A percentile compares a stretch with the other conserved stretches of the same genome.
These are phyloP conservation scores for Pichia sp. DNA, from an alignment of 1,139 yeast genomes.

Conservation along the genomic window DNA sequence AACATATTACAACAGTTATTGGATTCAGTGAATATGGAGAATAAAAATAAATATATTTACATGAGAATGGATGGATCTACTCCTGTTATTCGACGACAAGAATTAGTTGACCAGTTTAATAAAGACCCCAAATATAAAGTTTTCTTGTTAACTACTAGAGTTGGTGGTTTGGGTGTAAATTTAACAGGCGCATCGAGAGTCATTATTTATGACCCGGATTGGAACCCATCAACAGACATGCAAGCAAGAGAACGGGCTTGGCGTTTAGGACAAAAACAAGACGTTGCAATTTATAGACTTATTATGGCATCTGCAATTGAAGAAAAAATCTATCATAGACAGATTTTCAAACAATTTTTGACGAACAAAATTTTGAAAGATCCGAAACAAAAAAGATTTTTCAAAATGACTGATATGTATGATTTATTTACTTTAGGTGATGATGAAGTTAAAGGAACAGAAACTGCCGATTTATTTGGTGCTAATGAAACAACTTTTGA, in stretches of 20 bases:
- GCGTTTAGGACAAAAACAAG: conserved; percentile 92
- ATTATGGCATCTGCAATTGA: conserved; percentile 96
- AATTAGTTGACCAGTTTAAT: conserved; percentile 75
- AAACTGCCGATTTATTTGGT: conserved; percentile 58
- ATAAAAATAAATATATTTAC: conserved; percentile 35
- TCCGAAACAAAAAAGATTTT: conserved; percentile 89
- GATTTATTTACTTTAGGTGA: conserved; percentile 85
- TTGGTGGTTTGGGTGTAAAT: conserved; percentile 93
- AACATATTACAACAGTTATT: conserved; percentile 70
- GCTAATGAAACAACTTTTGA: conserved; percentile 41
- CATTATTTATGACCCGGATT: conserved; percentile 92
- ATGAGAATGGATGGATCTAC: conserved; percentile 95
- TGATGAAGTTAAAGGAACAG: conserved; percentile 58
- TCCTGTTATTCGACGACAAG: conserved; percentile 68
- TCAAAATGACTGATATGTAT: conserved; percentile 85
- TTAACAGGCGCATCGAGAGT: conserved; percentile 94
- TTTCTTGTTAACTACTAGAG: conserved; percentile 84
- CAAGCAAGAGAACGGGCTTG: conserved; percentile 97
- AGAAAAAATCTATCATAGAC: conserved; percentile 93
- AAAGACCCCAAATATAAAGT: conserved; percentile 49
- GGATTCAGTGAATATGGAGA: conserved; percentile 33
- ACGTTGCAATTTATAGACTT: conserved; percentile 84
- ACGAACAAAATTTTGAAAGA: conserved; percentile 92
- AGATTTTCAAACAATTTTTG: conserved; percentile 88
- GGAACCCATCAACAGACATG: conserved; percentile 97